Base-by-base conservation (phyloP, 495 filamentous ascomycete genomes). In the Neurospora sp. region DNA sequence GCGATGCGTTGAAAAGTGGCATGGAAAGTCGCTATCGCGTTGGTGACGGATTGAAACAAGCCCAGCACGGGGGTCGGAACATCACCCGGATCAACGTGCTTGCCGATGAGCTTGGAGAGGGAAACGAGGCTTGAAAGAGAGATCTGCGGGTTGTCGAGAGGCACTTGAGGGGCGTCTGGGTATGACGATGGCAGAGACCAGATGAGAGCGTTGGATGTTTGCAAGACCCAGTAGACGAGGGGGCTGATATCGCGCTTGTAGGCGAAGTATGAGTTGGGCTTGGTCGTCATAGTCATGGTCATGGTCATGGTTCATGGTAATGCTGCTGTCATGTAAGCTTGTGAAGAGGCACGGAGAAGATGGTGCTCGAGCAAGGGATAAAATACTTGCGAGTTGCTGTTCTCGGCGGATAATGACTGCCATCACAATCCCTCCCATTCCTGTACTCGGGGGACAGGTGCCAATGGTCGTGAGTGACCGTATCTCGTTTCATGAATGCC, bases 171-270 rank as follows among this genome's bases (percentile, higher is more conserved):
- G 48, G n/a, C 22, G 48, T 31, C 48, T 27, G 48, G 2, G 20
- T 59, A 27, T 59, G 48, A 22, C 5, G n/a, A 59, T 59, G 20
- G 20, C 10, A 59, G 22, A 59, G 22, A 22, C 48, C 41, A 71
- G 74, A 82, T 77, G 70, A 83, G 78, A 44, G 37, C 69, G 70
- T 82, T 83, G 37, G 80, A 80, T 39, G 76, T 68, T 61, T 79
- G 73, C 22, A 84, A 77, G 38, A 86, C 81, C 83, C 81, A 86
- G 70, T 79, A 84, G 61, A 83, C 68, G 5, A 85, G 78, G 3
- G 77, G 70, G 37, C 72, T 81, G 10, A 80, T 79, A 70, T 86
- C 79, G 46, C 75, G 79, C 73, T 82, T 85, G 76, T 84, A 85
- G 18, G 70, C 38, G 27, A 81, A 69, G 53, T 82, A 81, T 1